phyloP scores from a whole-genome alignment of 2,329 filamentous ascomycete species.

The Colletotrichum horii region DNA sequence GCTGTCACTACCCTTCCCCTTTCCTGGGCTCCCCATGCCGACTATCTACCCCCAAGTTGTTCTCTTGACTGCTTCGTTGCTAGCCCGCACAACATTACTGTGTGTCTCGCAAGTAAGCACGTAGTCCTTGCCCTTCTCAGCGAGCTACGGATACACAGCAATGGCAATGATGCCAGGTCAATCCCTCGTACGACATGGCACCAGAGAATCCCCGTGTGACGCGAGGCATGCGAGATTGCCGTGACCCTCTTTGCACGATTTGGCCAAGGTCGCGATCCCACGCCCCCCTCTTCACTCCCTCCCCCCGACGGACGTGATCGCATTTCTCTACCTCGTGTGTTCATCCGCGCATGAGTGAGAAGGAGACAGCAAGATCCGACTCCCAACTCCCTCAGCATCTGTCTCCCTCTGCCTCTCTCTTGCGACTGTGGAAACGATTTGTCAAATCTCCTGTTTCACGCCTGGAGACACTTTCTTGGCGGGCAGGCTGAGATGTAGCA shows the following conservation, averaged over 20 bases:
- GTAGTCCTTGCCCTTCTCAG: background rate
- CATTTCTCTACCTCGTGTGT: background rate
- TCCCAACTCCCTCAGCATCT: background rate
- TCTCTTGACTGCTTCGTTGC: background rate
- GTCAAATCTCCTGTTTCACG: slow-evolving; percentile 17
- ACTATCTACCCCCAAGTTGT: background rate
- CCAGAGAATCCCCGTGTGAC: slow-evolving; percentile 11
- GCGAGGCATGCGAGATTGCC: slow-evolving; percentile 17
- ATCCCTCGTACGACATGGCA: slow-evolving; percentile 1
- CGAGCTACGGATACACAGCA: background rate
- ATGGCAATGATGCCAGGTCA: background rate
- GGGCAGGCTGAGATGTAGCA: slow-evolving; percentile 8
- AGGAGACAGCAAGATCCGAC: background rate
- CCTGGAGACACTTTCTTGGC: slow-evolving; percentile 19
- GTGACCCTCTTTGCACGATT: background rate
- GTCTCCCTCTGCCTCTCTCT: background rate
- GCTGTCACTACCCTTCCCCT: slow-evolving; percentile 8
- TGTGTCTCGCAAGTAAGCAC: background rate
- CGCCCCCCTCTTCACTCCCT: background rate
- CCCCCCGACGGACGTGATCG: background rate
- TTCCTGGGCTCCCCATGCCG: background rate
- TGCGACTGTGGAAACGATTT: background rate
- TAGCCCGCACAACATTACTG: background rate
- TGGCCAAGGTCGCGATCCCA: background rate
- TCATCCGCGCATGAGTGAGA: background rate